A percentile compares a stretch with the other conserved stretches of the same genome.
These are phyloP conservation scores for Penicillium angulare DNA, from an alignment of 495 filamentous ascomycete genomes.

Conservation along the genomic window DNA sequence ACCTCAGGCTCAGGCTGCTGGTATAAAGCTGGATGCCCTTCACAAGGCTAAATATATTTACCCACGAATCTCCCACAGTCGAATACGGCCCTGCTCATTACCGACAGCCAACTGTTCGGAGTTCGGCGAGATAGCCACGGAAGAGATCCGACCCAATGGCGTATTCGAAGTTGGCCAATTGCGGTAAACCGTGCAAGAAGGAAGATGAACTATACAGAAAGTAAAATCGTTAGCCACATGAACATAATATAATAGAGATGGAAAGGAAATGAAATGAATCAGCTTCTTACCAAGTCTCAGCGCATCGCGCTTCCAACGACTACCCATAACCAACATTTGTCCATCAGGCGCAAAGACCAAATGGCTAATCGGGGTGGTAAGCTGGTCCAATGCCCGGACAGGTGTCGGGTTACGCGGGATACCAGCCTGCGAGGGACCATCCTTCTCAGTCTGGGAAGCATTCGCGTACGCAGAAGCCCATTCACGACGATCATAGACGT, in stretches of 20 bases:
- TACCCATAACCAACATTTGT: conserved; percentile 82
- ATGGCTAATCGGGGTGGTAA: conserved; percentile 77
- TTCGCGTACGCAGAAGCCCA: conserved; percentile 45
- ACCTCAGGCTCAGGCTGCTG: too few relatives aligned
- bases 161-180: conserved; percentile 96
- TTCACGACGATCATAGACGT: conserved; percentile 81
- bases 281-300: conserved; percentile 59
- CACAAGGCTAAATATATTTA: too few relatives aligned
- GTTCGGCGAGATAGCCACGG: conserved; percentile 70
- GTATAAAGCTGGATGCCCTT: too few relatives aligned
- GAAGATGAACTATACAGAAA: conserved; percentile 83
- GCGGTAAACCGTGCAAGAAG: conserved; percentile 86
- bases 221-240: conserved; percentile 6
- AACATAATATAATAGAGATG: not conserved
- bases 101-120: conserved; percentile 76
- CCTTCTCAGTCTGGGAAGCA: conserved; percentile 27
- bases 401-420: conserved; percentile 69
- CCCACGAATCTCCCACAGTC: conserved; percentile 79
- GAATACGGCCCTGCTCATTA: conserved; percentile 81
- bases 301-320: conserved; percentile 82
- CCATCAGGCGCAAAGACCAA: conserved; percentile 82
- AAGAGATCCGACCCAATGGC: conserved; percentile 79
- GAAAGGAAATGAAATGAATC: not conserved
- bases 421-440: conserved; percentile 37
- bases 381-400: conserved; percentile 69